A percentile compares a stretch with the other conserved stretches of the same genome.
Evolutionary conservation across 805 yeast species (phyloP).

Genomic region (Lipomyces japonicus): DNA sequence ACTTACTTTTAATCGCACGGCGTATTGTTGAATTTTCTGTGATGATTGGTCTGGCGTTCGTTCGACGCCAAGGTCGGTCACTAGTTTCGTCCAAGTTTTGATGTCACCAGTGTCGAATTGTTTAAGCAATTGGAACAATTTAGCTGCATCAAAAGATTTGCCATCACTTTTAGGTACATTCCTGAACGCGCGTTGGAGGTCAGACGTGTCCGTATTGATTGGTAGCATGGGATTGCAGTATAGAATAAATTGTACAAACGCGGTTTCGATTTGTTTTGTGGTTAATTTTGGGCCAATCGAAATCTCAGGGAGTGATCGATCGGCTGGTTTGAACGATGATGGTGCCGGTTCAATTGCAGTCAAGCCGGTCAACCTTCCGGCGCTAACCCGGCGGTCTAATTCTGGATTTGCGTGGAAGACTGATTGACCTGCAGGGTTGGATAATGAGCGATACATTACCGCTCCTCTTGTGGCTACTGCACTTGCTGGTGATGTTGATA

Average conservation of each 20-base stretch:
- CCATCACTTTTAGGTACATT: slow-evolving; percentile 28
- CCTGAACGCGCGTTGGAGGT: slow-evolving; percentile 20
- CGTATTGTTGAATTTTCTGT: slow-evolving; percentile 28
- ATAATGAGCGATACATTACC: slow-evolving; percentile 3
- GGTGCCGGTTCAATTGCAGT: background rate
- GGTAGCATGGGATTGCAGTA: slow-evolving; percentile 25
- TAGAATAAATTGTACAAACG: slow-evolving; percentile 18
- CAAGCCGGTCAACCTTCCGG: background rate
- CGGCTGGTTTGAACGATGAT: slow-evolving; percentile 11
- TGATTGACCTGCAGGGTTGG: slow-evolving; percentile 8
- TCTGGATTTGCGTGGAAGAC: slow-evolving; percentile 25
- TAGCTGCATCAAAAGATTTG: slow-evolving; percentile 15
- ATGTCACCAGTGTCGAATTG: slow-evolving; percentile 25
- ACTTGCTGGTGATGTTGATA: no score
- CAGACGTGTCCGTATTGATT: slow-evolving; percentile 11
- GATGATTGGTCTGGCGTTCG: slow-evolving; percentile 26
- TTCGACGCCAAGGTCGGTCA: slow-evolving; percentile 26
- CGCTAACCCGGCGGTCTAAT: slow-evolving; percentile 13
- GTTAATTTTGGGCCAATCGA: slow-evolving; percentile 1
- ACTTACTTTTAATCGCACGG: slow-evolving; percentile 24
- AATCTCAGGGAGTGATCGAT: slow-evolving; percentile 11
- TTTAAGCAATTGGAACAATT: slow-evolving; percentile 13
- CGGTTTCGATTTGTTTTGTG: slow-evolving; percentile 11
- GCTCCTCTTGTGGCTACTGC: slow-evolving; percentile 25
- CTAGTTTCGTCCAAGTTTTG: slow-evolving; percentile 27